Percentiles rank a stretch among this genome's conserved stretches.
These are phyloP conservation scores for Dendrothele bispora DNA, from an alignment of 768 basidiomycete genomes.

Conservation along the genomic window DNA sequence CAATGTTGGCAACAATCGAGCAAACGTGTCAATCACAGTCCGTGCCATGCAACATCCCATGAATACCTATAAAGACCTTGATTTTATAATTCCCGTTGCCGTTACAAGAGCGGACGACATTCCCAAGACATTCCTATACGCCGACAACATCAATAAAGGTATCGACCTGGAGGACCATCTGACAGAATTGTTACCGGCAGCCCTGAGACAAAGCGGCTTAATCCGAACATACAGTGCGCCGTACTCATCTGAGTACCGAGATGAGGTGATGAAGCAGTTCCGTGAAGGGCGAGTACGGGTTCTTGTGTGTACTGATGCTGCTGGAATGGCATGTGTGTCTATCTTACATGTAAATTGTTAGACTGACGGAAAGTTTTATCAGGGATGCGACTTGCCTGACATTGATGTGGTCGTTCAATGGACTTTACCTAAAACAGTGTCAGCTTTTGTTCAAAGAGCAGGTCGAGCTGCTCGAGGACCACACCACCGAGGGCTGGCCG, in stretches of 20 bases:
- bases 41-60: slow-evolving; percentile 31
- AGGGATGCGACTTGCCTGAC: slow-evolving; percentile 34
- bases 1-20: no score
- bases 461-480: slow-evolving; percentile 28
- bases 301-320: slow-evolving; percentile 35
- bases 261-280: slow-evolving; percentile 23
- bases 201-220: slow-evolving; percentile 13
- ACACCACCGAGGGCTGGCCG: slow-evolving; percentile 19
- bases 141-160: slow-evolving; percentile 24
- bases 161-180: slow-evolving; percentile 26
- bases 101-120: slow-evolving; percentile 16
- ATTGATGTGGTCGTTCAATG: slow-evolving; percentile 38
- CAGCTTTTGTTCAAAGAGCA: slow-evolving; percentile 30
- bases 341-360: no score
- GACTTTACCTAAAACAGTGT: slow-evolving; percentile 29
- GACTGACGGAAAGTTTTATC: no score
- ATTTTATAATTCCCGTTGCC: slow-evolving; percentile 26
- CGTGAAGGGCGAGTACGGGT: slow-evolving; percentile 22
- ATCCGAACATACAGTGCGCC: slow-evolving; percentile 28
- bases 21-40: no score
- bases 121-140: slow-evolving; percentile 28
- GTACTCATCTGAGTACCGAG: slow-evolving; percentile 17
- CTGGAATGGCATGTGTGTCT: slow-evolving; percentile 36
- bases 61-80: slow-evolving; percentile 30
- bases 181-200: slow-evolving; percentile 6